Evolutionary conservation across 2,329 filamentous ascomycete species (phyloP), one percentile per base, ranked within the genome.

Genomic region (Sclerotinia subarctica): DNA sequence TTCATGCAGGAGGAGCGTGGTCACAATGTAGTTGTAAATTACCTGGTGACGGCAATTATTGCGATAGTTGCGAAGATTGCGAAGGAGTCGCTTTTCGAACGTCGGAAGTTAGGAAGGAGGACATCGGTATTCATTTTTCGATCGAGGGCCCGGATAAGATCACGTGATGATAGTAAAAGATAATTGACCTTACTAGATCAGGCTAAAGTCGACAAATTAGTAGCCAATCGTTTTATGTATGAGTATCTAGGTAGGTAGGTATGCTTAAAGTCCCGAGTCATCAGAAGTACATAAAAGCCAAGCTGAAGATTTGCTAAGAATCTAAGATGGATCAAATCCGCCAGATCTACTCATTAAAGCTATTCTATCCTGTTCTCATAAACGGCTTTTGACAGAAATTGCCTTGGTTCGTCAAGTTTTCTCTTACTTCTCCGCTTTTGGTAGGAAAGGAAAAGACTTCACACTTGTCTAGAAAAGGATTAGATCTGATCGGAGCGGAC

Each of bases 61-160:
- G 53, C 46, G n/a, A 51, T 26, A 29, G 38, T 24, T 42, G 53
- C 53, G 53, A 54, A 19, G 19, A 35, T 57, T 62, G 38, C 46
- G n/a, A 51, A 63, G 46, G 38, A 17, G 59, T 51, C 59, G 59
- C 2, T 38, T 62, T 38, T 51, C 46, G 46, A 63, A 63, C 46
- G 29, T 51, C n/a, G 38, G 32, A 26, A 62, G 32, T n/a, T 21
- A 38, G 21, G 59, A 38, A 51, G 59, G 46, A 63, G 59, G 24
- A 49, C 29, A 62, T 51, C 46, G 47, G 46, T 46, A 63, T 51
- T 51, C 24, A 49, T 63, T 63, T 63, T 63, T 63, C 26, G 58
- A 60, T 60, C 19, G 59, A 38, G 15, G 46, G 21, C 13, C 46
- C 29, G 59, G 59, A 63, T 63, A 63, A 63, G 21, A 17, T 51